Percentiles rank a stretch among this genome's conserved stretches.
phyloP scores from a whole-genome alignment of 768 basidiomycete species.

The Calvatia gigantea region DNA sequence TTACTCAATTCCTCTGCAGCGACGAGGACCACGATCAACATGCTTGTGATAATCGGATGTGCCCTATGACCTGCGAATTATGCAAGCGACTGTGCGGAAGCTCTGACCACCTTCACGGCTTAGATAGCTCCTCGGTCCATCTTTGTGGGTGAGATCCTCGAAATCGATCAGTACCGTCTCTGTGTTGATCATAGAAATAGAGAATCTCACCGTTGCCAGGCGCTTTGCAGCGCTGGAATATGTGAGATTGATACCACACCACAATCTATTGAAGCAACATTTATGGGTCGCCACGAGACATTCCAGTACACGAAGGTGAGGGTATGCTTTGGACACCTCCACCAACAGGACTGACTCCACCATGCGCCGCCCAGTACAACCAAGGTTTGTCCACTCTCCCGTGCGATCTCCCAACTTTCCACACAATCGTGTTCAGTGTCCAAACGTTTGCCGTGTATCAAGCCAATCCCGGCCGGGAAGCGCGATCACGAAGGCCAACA shows the following conservation, averaged over 20 bases:
- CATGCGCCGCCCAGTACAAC: slow-evolving; percentile 36
- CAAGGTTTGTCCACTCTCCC: slow-evolving; percentile 36
- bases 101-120: slow-evolving; percentile 50
- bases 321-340: not conserved
- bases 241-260: slow-evolving; percentile 60
- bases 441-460: slow-evolving; percentile 47
- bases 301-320: slow-evolving; percentile 63
- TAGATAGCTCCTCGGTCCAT: slow-evolving; percentile 37
- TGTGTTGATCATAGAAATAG: slow-evolving; percentile 23
- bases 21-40: slow-evolving; percentile 43
- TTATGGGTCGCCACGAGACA: slow-evolving; percentile 54
- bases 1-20: slow-evolving; percentile 26
- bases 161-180: too few species aligned
- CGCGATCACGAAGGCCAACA: slow-evolving; percentile 45
- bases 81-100: slow-evolving; percentile 51
- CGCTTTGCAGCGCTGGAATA: slow-evolving; percentile 44
- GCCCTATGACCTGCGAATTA: slow-evolving; percentile 51
- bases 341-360: not conserved
- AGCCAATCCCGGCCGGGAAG: slow-evolving; percentile 39
- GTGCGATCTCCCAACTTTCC: not conserved
- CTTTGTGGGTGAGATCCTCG: slow-evolving; percentile 49
- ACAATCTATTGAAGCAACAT: slow-evolving; percentile 58
- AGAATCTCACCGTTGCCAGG: slow-evolving; percentile 46
- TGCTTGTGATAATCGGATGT: slow-evolving; percentile 47
- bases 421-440: slow-evolving; percentile 30